Evolutionary conservation across 805 yeast genomes (phyloP), one percentile per base, ranked within the genome.

Genomic region (Saccharomycopsis sp.): DNA sequence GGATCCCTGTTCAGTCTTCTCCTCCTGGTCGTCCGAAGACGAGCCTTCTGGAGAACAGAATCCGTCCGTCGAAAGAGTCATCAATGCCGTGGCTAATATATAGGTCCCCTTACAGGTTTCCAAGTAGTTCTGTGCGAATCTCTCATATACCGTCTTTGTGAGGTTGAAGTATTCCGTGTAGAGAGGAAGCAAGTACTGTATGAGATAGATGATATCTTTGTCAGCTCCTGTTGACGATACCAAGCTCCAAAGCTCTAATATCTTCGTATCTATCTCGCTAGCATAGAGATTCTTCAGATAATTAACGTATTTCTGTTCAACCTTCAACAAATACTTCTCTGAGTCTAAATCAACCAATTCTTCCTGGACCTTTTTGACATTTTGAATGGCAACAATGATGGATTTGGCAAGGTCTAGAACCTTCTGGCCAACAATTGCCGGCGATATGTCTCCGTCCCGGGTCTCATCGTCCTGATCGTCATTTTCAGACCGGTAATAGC

Each of bases 1-100:
- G 54, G 80, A 77, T 17, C 81, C 81, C 2, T 57, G 38, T 14
- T 58, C 59, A 12, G 53, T 55, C 61, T 82, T 83, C 57, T 85
- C 86, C 15, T 79, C 77, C 12, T 83, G 81, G 44, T 85, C 86
- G 22, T 79, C 78, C 3, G 75, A 69, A 3, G 87, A 87, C 19
- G 89, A 85, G 41, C 25, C 22, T 67, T 88, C 87, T 12, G 99
- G 99, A 1, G 96, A 82, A 68, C 99, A 94, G 79, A 91, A 92
- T 0, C 99, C 99, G 57, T 86, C 81, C 14, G 81, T 81, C 0
- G 96, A 82, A 29, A 94, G 72, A 5, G 78, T 78, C 61, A 78
- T 73, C 44, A 94, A 76, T 5, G 84, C 67, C 3, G 77, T 72
- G 7, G 86, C 65, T 54, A 94, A 72, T 44, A 82, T 74, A 66